Conservation (phyloP, 2,329 filamentous ascomycete species). For the Cladophialophora chaetospira region DNA sequence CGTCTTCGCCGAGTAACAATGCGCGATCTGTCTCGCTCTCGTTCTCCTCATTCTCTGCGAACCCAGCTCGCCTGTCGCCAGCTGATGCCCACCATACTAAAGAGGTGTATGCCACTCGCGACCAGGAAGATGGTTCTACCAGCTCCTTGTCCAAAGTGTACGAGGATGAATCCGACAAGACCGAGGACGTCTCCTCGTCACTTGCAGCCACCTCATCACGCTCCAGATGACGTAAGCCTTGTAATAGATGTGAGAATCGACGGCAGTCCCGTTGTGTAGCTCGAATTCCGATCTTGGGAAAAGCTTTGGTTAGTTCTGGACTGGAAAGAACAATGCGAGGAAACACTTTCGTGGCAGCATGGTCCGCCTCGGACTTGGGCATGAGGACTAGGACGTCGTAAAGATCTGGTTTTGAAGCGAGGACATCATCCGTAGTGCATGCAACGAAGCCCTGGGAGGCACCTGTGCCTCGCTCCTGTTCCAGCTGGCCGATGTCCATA, state of each 20-base stretch:
- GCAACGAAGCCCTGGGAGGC: slow-evolving; percentile 76
- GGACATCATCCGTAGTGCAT: slow-evolving; percentile 92
- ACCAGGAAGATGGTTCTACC: slow-evolving; percentile 62
- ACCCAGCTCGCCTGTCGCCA: slow-evolving; percentile 59
- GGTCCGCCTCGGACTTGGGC: slow-evolving; percentile 61
- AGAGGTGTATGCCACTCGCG: slow-evolving; percentile 60
- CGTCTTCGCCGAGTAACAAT: slow-evolving; percentile 42
- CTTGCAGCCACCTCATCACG: slow-evolving; percentile 30
- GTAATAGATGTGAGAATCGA: slow-evolving; percentile 70
- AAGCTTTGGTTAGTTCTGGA: slow-evolving; percentile 32
- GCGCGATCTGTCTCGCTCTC: slow-evolving; percentile 48
- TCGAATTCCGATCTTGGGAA: slow-evolving; percentile 67
- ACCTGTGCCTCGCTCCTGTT: slow-evolving; percentile 43
- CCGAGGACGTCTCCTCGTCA: slow-evolving; percentile 43
- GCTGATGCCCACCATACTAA: slow-evolving; percentile 71
- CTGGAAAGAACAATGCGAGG: slow-evolving; percentile 67
- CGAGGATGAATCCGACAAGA: slow-evolving; percentile 39
- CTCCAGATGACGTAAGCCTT: slow-evolving; percentile 53
- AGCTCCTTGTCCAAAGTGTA: slow-evolving; percentile 46
- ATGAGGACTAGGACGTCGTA: slow-evolving; percentile 90
- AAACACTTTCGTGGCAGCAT: slow-evolving; percentile 64
- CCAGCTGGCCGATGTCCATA: slow-evolving; percentile 81
- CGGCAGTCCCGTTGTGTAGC: slow-evolving; percentile 89
- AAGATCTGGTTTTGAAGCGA: slow-evolving; percentile 79
- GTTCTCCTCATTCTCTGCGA: slow-evolving; percentile 57